Base-by-base conservation (phyloP, 805 yeast genomes). In the Candida lessepsii region DNA sequence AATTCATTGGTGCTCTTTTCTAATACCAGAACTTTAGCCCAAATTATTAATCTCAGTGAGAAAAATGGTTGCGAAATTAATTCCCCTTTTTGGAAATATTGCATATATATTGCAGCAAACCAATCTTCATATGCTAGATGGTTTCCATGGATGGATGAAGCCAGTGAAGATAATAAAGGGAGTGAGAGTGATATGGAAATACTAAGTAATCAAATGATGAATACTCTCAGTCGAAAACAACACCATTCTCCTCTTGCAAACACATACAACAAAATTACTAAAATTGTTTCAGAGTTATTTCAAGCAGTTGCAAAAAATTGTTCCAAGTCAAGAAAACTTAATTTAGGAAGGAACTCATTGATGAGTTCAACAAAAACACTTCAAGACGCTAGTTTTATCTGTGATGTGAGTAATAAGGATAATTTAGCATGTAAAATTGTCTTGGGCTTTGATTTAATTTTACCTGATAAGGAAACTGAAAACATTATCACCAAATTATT, bases 91-190 rank as follows among this genome's bases (percentile, higher is more conserved):
- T 33, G 13, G 13, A 24, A 14, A n/a, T 33, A 33, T 16, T 33
- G 36, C 13, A 23, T 33, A 7, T 33, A 33, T 14, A 33, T 28
- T 11, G 27, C 36, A 8, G 18, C 36, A 7, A 9, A 13, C 4
- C 13, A 20, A 6, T 20, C 36, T 10, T n/a, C 13, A 11, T 33
- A 33, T 18, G 36, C 28, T 5, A 33, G 17, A 14, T 33, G 20
- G 28, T 33, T 33, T 24, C 28, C 27, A 6, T 33, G 36, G 36
- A 33, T 33, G 36, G 36, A 33, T 14, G n/a, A 8, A 8, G 27
- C 5, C 10, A 25, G 27, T n/a, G 27, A 10, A 7, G 27, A 25
- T 10, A 9, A 7, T 19, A 17, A 31, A 5, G 35, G 16, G 5
- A 18, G 13, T 4, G 15, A 31, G 13, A 9, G 18, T 31, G 16